Conservation (phyloP, 805 yeast genomes). For the Yarrowia keelungensis region DNA sequence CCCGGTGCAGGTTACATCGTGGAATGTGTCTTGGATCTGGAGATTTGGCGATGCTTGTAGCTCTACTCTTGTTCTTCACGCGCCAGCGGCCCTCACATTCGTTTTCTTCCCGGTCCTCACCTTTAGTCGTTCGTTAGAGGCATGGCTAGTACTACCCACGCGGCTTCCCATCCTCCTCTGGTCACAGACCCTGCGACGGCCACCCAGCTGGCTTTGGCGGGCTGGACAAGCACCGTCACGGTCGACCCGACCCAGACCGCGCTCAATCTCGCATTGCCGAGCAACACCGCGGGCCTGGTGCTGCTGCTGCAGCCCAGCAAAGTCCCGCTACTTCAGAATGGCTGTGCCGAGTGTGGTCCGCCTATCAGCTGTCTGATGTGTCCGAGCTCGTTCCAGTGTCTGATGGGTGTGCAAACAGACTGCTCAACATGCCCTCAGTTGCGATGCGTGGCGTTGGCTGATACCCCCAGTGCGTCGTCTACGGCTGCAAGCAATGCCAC, state of each 20-base stretch:
- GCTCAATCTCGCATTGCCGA: neutral
- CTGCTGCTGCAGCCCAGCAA: neutral
- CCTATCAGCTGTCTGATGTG: conserved; percentile 25
- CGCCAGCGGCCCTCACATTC: neutral
- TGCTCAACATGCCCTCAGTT: neutral
- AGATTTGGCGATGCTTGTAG: neutral
- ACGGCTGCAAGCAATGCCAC: neutral
- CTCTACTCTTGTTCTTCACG: conserved; percentile 1
- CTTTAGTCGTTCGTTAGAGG: neutral
- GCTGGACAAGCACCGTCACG: neutral
- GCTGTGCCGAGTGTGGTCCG: conserved; percentile 10
- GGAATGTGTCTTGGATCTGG: conserved; percentile 33
- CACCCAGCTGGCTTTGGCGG: neutral
- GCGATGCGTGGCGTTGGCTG: neutral
- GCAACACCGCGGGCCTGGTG: conserved; percentile 2
- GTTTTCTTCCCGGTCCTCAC: neutral
- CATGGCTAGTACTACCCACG: neutral
- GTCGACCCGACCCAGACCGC: conserved; percentile 7
- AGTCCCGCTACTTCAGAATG: neutral
- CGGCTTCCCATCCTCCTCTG: neutral
- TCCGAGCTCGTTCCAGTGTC: conserved; percentile 4
- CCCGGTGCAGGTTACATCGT: conserved; percentile 24
- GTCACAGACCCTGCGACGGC: neutral
- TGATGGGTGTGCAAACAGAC: conserved; percentile 19
- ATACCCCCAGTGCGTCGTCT: neutral